Evolutionary conservation across 176 grass and related monocot genomes (phyloP).

Genomic region (Oryza nivara): DNA sequence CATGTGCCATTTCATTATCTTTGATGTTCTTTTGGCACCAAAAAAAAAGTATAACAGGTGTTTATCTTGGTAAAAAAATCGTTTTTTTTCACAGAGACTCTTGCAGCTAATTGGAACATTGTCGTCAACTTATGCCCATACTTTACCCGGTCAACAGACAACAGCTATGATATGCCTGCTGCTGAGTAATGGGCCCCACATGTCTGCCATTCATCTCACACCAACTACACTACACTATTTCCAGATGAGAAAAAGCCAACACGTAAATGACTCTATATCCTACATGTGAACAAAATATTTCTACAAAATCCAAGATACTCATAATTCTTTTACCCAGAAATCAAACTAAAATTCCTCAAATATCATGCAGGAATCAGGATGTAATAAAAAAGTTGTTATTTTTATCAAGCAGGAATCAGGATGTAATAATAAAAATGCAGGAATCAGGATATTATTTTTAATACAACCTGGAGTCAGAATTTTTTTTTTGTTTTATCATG

Average conservation of each 20-base stretch:
- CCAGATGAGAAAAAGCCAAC: neutral
- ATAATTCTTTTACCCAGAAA: neutral
- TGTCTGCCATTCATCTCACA: neutral
- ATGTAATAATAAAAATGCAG: neutral
- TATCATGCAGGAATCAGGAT: slow-evolving; percentile 4
- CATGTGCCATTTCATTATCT: neutral
- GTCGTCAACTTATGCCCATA: neutral
- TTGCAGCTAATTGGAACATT: neutral
- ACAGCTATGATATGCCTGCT: neutral
- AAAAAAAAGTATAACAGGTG: neutral
- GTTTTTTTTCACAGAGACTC: neutral
- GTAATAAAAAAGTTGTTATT: neutral
- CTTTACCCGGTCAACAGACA: neutral
- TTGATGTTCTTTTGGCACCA: neutral
- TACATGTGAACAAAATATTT: neutral
- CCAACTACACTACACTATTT: neutral
- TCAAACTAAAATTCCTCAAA: neutral
- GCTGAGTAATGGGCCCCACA: neutral
- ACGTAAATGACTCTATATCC: neutral
- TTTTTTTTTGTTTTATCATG: slow-evolving; percentile 34
- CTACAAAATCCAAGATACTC: neutral
- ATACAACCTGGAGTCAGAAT: neutral
- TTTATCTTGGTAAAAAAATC: slow-evolving; percentile 5
- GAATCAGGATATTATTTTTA: neutral
- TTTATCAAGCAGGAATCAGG: neutral